Evolutionary conservation across 2,329 filamentous ascomycete genomes (phyloP), one percentile per base, ranked within the genome.

Genomic region (Aureobasidium sp.): DNA sequence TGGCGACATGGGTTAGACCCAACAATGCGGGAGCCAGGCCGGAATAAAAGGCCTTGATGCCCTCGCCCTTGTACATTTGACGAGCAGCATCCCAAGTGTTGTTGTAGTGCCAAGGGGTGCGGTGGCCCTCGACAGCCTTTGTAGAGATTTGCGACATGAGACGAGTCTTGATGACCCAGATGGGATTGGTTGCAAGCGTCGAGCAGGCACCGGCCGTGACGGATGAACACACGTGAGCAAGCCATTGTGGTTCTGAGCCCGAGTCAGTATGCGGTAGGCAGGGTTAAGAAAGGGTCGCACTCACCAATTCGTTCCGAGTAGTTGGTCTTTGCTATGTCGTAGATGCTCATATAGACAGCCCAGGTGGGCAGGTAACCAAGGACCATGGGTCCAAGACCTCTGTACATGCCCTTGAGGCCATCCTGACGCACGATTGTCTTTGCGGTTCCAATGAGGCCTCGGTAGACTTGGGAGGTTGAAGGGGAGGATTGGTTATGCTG

Each of bases 151-250:
- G 94, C 41, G 94, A 96, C 94, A 97, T 97, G 68, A 99, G 84
- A 67, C 94, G 84, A 53, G 94, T 99, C 77, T 99, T 99, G 78
- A 99, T 96, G 41, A 99, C 94, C 94, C 94, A 99, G 64, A 99
- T 99, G 0, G 94, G 94, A 74, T 97, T 99, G 27, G 94, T 99
- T 65, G 88, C 89, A 66, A 97, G 82, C 4, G 94, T 99, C 67
- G 92, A 97, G 77, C 89, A 96, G 64, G 87, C 91, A 59, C 94
- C 94, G 27, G 93, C 94, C 62, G 91, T 84, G 64, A 99, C 85
- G 11, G 94, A 96, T 25, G 94, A 94, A 79, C 89, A 92, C 67
- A 94, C 88, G 71, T 90, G 91, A 69, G 93, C 84, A 48, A 91
- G 73, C 77, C 90, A 87, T 70, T 84, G 85, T 72, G 90, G 93